Conservation (phyloP, 2,329 filamentous ascomycete genomes). For the Fusarium napiforme region DNA sequence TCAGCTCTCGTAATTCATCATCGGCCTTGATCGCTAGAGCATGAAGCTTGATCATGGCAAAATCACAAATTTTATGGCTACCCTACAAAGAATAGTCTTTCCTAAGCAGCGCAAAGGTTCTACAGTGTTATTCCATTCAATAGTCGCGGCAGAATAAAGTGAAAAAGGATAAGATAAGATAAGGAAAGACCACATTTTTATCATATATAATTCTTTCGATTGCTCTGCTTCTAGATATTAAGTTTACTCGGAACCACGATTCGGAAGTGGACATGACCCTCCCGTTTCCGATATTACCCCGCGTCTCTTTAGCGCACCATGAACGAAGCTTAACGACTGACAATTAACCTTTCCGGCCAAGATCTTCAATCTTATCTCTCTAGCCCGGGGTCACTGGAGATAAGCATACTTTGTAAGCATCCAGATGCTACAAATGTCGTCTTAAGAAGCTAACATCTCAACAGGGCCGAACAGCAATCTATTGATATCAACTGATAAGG, state of each 20-base stretch:
- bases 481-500: not conserved
- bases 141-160: too few species aligned
- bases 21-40: rapidly evolving
- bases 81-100: rapidly evolving
- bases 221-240: not conserved
- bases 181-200: too few species aligned
- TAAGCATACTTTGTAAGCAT: not conserved
- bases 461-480: too few species aligned
- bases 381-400: not conserved
- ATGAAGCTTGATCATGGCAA: rapidly evolving
- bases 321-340: not conserved
- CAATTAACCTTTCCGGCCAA: not conserved
- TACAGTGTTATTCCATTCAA: rapidly evolving
- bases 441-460: not conserved
- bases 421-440: rapidly evolving
- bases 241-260: not conserved
- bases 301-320: not conserved
- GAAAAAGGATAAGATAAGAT: too few species aligned
- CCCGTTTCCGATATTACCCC: not conserved
- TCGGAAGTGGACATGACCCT: not conserved
- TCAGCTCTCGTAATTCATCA: rapidly evolving
- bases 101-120: rapidly evolving
- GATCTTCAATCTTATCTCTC: not conserved
- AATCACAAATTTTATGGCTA: rapidly evolving
- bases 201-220: rapidly evolving